Base-by-base conservation (phyloP, 2,329 filamentous ascomycete species). In the Alternaria rosae region DNA sequence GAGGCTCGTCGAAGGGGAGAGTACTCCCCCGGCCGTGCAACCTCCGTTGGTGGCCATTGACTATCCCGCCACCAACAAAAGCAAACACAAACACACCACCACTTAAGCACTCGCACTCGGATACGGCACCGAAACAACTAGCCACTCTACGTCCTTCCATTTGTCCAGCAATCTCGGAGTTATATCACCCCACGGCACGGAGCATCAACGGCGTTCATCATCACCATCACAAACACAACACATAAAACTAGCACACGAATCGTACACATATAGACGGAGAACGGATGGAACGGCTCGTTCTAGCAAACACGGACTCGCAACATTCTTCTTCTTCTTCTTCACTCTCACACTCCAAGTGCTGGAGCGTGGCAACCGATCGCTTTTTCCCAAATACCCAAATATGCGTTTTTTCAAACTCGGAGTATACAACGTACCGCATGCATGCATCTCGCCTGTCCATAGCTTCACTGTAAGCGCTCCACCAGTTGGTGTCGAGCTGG, bases 1-100 rank as follows among this genome's bases (percentile, higher is more conserved):
- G 83, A 85, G 65, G 78, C 78, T 32, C 73, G 68, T 45, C 78
- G 81, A 21, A 71, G 76, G 45, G 76, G 74, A 32, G 77, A 79
- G 12, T 69, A 72, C 42, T 73, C 77, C 42, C 71, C 76, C 42
- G 72, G 71, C 57, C 67, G 71, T 38, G 57, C 73, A 30, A 66
- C 75, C 15, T 64, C 75, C 13, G 72, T 75, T 12, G 71, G 75
- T 32, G 70, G 76, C 45, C 70, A 71, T 66, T 79, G 73, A 79
- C 74, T 76, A 42, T 41, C 67, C 61, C 60, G 59, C 42, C 42
- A 66, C 20, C 57, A 64, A 32, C 41, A 54, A 38, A 54, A 47
- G 8, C 30, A 30, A 50, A 44, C 35, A 21, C 21, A 35, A 45
- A 55, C 30, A 32, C 57, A 51, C 44, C 55, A 43, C 50, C 65